Evolutionary conservation across 371 early-diverging fungal species (phyloP).

Genomic region (Funneliformis caledonium): DNA sequence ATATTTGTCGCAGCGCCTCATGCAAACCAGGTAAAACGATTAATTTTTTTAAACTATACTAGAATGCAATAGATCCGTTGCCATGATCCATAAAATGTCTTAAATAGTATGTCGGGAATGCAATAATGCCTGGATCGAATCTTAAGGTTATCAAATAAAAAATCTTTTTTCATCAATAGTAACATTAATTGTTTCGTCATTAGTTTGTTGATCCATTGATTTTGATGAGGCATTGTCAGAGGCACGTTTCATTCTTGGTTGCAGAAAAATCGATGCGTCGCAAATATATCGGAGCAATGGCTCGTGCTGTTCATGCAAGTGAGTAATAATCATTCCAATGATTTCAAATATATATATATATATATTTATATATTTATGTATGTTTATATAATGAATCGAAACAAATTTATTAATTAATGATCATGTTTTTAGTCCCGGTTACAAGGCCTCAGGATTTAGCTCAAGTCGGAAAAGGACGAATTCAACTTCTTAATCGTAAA

Average conservation of each 20-base stretch:
- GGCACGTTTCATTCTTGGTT: conserved; percentile 82
- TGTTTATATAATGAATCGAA: neutral
- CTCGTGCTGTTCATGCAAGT: conserved; percentile 73
- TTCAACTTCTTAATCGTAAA: conserved; percentile 66
- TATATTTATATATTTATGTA: neutral
- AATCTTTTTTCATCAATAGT: neutral
- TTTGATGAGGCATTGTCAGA: conserved; percentile 72
- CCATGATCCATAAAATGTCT: neutral
- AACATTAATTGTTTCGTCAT: neutral
- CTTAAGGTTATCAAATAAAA: neutral
- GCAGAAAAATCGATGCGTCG: conserved; percentile 86
- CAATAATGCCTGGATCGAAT: neutral
- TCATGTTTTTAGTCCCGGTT: conserved; percentile 76
- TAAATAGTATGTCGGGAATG: neutral
- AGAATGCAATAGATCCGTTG: neutral
- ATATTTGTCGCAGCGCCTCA: conserved; percentile 96
- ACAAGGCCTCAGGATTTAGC: conserved; percentile 91
- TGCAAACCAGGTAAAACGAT: conserved; percentile 81
- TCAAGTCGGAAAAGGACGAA: conserved; percentile 70
- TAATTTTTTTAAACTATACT: neutral
- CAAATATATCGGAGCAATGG: conserved; percentile 82
- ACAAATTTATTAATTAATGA: neutral
- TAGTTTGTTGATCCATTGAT: conserved; percentile 93
- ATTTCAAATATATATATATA: neutral
- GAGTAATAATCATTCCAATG: conserved; percentile 40